Conservation (phyloP, 2,329 filamentous ascomycete species). For the Hymenoscyphus fraxineus region DNA sequence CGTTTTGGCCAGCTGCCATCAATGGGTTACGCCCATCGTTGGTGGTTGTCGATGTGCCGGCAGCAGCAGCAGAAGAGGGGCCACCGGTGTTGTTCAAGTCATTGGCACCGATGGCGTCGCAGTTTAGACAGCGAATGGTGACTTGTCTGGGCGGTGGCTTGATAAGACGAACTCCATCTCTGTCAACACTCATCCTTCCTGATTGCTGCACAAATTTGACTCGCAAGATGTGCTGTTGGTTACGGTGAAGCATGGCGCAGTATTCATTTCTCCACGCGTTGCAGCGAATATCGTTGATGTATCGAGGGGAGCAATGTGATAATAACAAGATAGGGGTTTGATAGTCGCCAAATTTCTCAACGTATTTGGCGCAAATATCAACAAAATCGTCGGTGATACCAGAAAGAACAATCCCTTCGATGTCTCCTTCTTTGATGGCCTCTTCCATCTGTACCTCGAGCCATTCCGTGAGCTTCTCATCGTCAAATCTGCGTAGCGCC, state of each 20-base stretch:
- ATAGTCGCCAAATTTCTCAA: constrained; percentile 71
- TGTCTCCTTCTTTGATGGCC: constrained; percentile 62
- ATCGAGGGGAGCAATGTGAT: constrained; percentile 69
- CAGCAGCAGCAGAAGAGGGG: constrained; percentile 14
- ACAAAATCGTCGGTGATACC: constrained; percentile 71
- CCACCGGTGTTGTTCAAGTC: constrained; percentile 30
- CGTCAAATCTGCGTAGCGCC: constrained; percentile 63
- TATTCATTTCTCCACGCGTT: constrained; percentile 70
- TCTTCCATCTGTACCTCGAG: constrained; percentile 61
- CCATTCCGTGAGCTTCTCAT: constrained; percentile 62
- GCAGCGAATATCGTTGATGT: constrained; percentile 73
- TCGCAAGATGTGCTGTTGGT: constrained; percentile 69
- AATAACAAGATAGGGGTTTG: constrained; percentile 76
- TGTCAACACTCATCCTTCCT: constrained; percentile 60
- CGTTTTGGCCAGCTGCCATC: constrained; percentile 52
- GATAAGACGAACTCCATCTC: constrained; percentile 59
- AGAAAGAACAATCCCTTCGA: constrained; percentile 74
- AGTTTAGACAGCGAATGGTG: constrained; percentile 73
- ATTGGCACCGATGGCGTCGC: constrained; percentile 54
- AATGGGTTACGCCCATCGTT: constrained; percentile 48
- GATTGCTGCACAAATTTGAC: constrained; percentile 56
- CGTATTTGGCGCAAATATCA: constrained; percentile 71
- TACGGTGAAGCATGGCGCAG: constrained; percentile 66
- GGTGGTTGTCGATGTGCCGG: constrained; percentile 22
- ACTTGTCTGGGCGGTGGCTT: constrained; percentile 66